Conservation (phyloP, 169 alveolate species). For the Theileria sp. region DNA sequence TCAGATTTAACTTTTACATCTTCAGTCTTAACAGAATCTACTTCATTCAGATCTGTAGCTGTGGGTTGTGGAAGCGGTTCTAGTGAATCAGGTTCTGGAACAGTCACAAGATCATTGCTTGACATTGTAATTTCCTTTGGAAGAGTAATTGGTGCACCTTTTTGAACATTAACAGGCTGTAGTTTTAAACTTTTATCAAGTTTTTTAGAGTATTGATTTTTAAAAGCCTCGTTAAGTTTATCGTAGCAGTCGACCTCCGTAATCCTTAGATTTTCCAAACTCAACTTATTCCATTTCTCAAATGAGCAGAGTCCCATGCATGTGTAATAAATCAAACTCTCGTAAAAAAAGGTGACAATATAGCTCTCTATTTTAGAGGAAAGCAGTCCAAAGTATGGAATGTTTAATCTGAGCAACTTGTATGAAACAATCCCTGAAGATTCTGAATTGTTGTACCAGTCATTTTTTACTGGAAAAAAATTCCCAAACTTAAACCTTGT, state of each 20-base stretch:
- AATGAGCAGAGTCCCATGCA: slow-evolving; percentile 70
- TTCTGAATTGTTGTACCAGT: slow-evolving; percentile 30
- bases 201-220: slow-evolving; percentile 11
- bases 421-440: slow-evolving; percentile 65
- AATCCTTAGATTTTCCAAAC: slow-evolving; percentile 59
- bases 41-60: not conserved
- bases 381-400: slow-evolving; percentile 79
- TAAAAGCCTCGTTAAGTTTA: slow-evolving; percentile 61
- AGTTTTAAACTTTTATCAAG: slow-evolving; percentile 8
- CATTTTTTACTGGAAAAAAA: slow-evolving; percentile 39
- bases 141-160: not conserved
- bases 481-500: slow-evolving; percentile 18
- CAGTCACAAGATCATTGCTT: not conserved
- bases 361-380: slow-evolving; percentile 74
- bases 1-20: not conserved
- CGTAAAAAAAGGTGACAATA: slow-evolving; percentile 63
- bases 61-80: not conserved
- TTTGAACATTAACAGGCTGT: not conserved
- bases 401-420: slow-evolving; percentile 68
- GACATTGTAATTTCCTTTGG: not conserved
- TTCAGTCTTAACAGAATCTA: not conserved
- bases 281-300: slow-evolving; percentile 72
- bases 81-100: not conserved
- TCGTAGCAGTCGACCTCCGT: slow-evolving; percentile 70
- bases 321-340: slow-evolving; percentile 66